phyloP scores from a whole-genome alignment of 163 green algal genomes.

The Smithsoniella earleae region DNA sequence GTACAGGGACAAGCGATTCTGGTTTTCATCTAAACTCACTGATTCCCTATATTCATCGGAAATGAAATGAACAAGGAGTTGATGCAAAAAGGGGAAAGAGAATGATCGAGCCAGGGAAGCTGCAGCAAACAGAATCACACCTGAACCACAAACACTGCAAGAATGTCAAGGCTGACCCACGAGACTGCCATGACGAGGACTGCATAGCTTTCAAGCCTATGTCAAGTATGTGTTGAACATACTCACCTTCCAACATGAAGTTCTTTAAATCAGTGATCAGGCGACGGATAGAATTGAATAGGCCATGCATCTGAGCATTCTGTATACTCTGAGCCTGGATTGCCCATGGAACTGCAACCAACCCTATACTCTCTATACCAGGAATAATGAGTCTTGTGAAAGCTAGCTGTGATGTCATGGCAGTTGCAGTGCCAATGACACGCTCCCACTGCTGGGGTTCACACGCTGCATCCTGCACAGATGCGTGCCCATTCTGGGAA shows the following conservation, averaged over 20 bases:
- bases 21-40: too few species aligned
- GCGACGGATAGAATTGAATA: not conserved
- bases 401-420: not conserved
- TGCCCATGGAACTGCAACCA: slow-evolving; percentile 10
- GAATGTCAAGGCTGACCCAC: slow-evolving; percentile 4
- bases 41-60: too few species aligned
- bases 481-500: too few species aligned
- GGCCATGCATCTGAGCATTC: slow-evolving; percentile 8
- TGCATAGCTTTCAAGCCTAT: slow-evolving; percentile 7
- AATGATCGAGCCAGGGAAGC: too few species aligned
- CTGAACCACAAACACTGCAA: slow-evolving; percentile 18
- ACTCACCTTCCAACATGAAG: not conserved
- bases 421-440: not conserved
- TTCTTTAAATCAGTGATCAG: slow-evolving; percentile 5
- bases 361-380: not conserved
- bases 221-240: not conserved
- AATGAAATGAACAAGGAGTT: too few species aligned
- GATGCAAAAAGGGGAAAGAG: too few species aligned
- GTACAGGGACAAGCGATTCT: too few species aligned
- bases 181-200: slow-evolving; percentile 7
- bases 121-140: too few species aligned
- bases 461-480: too few species aligned
- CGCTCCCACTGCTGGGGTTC: slow-evolving; percentile 24
- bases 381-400: not conserved
- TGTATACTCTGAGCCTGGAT: slow-evolving; percentile 25